Conservation (phyloP, 23 red algal species). For the Chondrus crispus region DNA sequence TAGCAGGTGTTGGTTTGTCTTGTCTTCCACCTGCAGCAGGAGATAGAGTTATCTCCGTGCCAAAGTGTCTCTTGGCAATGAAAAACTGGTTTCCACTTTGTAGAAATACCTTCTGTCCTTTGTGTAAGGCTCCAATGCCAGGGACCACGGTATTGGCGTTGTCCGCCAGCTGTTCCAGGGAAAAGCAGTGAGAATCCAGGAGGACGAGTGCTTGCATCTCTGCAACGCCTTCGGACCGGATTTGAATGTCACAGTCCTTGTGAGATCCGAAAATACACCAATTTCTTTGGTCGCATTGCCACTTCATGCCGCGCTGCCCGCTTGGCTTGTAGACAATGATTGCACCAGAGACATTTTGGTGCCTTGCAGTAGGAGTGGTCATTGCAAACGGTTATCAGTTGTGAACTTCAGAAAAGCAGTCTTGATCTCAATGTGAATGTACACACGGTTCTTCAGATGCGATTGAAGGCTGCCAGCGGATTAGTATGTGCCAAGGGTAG, state of each 20-base stretch:
- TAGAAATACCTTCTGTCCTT: conserved; percentile 1
- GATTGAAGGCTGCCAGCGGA: too few species aligned
- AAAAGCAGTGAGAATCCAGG: background rate
- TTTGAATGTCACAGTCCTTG: conserved; percentile 48
- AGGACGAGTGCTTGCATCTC: conserved; percentile 39
- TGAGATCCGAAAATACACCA: conserved; percentile 54
- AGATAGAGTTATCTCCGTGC: too few species aligned
- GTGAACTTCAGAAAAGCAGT: too few species aligned
- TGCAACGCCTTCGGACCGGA: conserved; percentile 8
- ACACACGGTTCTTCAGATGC: too few species aligned
- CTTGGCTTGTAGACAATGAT: conserved; percentile 19
- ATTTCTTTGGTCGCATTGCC: background rate
- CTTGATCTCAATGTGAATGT: too few species aligned
- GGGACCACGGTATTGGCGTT: background rate
- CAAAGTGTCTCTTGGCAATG: conserved; percentile 40
- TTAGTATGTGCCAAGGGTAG: too few species aligned
- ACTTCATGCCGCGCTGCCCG: conserved; percentile 5
- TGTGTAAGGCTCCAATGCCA: background rate
- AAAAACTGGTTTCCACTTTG: background rate
- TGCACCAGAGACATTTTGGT: too few species aligned
- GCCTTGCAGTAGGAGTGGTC: too few species aligned
- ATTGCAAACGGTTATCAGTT: too few species aligned
- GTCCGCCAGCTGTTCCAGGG: background rate
- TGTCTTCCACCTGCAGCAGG: too few species aligned
- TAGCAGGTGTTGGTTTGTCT: too few species aligned